phyloP scores from a whole-genome alignment of 306 rosid genomes.

The Cicer judaicum region DNA sequence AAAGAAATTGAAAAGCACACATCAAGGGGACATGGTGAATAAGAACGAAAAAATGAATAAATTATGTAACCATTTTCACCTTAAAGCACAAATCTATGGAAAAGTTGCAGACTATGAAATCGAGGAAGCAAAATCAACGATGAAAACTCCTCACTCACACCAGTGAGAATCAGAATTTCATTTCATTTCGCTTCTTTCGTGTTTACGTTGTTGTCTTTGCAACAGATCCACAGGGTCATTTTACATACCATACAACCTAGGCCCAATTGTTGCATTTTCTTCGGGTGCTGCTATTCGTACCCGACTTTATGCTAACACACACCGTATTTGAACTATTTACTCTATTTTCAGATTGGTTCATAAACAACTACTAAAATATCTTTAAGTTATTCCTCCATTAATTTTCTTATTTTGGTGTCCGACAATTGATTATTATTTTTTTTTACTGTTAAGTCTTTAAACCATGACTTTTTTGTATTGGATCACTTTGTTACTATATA shows the following conservation, averaged over 20 bases:
- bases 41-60: background rate
- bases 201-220: background rate
- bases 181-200: background rate
- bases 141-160: background rate
- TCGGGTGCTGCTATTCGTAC: background rate
- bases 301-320: background rate
- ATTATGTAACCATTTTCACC: constrained; percentile 11
- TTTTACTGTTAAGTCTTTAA: no score
- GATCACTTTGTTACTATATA: no score
- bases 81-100: background rate
- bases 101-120: constrained; percentile 19
- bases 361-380: no score
- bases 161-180: background rate
- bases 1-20: constrained; percentile 10
- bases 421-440: no score
- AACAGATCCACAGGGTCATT: constrained; percentile 1
- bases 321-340: background rate
- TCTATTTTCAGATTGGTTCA: no score
- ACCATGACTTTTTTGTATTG: no score
- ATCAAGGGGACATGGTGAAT: background rate
- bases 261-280: background rate
- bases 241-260: background rate
- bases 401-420: no score
- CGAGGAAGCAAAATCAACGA: constrained; percentile 23
- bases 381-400: no score